A percentile compares a stretch with the other conserved stretches of the same genome.
Evolutionary conservation across 495 filamentous ascomycete species (phyloP).

Genomic region (Penicillium verhagenii): DNA sequence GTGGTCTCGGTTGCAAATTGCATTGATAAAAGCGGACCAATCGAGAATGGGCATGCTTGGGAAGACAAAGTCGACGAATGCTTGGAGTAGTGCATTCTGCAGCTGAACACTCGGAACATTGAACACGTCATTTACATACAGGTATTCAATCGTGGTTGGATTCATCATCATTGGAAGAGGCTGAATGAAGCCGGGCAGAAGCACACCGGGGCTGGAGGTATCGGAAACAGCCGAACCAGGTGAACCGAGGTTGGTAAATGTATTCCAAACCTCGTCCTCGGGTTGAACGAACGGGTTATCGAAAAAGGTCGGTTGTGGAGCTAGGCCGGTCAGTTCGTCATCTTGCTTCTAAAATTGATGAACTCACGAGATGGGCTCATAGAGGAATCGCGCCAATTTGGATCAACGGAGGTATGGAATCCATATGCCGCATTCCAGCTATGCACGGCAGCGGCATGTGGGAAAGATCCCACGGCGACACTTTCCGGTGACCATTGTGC

Average conservation of each 20-base stretch:
- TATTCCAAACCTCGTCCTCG: conserved; percentile 16
- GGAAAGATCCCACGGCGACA: neutral
- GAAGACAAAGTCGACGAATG: conserved; percentile 20
- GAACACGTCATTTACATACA: conserved; percentile 17
- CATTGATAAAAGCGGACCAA: conserved; percentile 12
- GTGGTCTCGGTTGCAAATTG: conserved; percentile 5
- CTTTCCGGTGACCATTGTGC: neutral
- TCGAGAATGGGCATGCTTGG: conserved; percentile 22
- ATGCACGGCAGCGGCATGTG: neutral
- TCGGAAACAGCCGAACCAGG: neutral
- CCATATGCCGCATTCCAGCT: neutral
- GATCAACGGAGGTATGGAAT: neutral
- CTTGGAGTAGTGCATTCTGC: conserved; percentile 16
- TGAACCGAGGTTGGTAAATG: conserved; percentile 16
- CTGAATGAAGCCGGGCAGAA: conserved; percentile 19
- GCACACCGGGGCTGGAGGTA: neutral
- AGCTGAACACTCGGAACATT: conserved; percentile 10
- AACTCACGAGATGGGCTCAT: neutral
- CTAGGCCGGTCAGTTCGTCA: neutral
- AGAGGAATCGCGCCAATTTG: neutral
- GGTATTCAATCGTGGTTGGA: conserved; percentile 10
- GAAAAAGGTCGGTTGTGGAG: neutral
- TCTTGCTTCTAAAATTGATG: neutral
- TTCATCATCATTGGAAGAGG: conserved; percentile 15
- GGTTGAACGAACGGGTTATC: neutral